Conservation (phyloP, 331 rosid species). For the Quercus tomentella region DNA sequence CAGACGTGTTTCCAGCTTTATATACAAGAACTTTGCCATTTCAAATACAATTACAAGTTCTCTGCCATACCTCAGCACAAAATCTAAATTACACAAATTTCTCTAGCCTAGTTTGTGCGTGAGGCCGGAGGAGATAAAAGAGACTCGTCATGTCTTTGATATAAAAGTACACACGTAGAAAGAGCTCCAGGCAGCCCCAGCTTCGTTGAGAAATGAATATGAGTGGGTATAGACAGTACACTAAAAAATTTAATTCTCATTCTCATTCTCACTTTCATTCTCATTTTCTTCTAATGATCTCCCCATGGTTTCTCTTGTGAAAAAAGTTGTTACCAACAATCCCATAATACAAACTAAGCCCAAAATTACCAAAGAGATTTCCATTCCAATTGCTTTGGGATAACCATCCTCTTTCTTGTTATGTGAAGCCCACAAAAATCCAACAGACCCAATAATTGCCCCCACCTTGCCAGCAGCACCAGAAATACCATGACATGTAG, state of each 20-base stretch:
- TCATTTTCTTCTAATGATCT: neutral
- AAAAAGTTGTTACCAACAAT: neutral
- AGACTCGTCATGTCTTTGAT: no score
- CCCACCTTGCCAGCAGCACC: neutral
- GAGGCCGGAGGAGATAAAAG: no score
- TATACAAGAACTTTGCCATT: no score
- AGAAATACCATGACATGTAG: slow-evolving; percentile 1
- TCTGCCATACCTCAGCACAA: no score
- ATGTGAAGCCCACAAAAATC: neutral
- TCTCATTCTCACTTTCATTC: neutral
- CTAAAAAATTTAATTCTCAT: neutral
- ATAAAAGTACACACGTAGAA: no score
- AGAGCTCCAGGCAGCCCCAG: no score
- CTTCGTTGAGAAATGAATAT: no score
- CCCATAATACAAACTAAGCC: neutral
- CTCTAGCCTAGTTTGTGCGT: no score
- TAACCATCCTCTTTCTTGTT: neutral
- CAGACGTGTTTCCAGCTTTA: no score
- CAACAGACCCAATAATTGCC: neutral
- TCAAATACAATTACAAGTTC: no score
- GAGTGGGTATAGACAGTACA: no score
- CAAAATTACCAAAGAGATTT: neutral
- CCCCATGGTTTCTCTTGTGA: neutral
- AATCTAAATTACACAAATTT: no score
- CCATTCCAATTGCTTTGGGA: neutral